These are phyloP conservation scores for Passalora sequoiae DNA, from an alignment of 2,329 filamentous ascomycete species.

Conservation along the genomic window DNA sequence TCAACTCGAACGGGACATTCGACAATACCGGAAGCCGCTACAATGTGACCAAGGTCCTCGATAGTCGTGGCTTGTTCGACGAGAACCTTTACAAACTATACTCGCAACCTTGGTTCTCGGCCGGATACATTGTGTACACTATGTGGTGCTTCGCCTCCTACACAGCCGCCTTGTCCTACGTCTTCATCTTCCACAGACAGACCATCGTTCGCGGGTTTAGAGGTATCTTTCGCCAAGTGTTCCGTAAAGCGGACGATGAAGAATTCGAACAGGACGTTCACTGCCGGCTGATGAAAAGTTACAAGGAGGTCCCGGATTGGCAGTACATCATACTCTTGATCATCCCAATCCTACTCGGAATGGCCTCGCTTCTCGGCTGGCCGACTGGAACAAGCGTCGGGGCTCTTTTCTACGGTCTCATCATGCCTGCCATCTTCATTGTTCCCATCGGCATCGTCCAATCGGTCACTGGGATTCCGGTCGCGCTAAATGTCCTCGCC, in stretches of 20 bases:
- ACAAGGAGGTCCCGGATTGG: constrained; percentile 70
- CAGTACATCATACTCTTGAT: constrained; percentile 58
- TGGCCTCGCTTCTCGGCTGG: constrained; percentile 44
- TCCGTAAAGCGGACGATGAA: too few species aligned
- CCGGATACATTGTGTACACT: constrained; percentile 84
- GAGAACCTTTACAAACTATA: constrained; percentile 68
- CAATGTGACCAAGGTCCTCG: constrained; percentile 74
- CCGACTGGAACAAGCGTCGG: constrained; percentile 78
- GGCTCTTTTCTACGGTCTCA: constrained; percentile 69
- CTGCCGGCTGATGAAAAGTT: constrained; percentile 75
- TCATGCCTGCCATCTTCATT: constrained; percentile 72
- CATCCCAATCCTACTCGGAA: constrained; percentile 21
- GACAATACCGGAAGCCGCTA: constrained; percentile 76
- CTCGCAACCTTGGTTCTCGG: constrained; percentile 76
- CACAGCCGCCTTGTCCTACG: constrained; percentile 73
- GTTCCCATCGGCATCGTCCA: constrained; percentile 90
- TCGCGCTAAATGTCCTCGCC: constrained; percentile 25
- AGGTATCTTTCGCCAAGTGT: too few species aligned
- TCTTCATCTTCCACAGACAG: constrained; percentile 82
- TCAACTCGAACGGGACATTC: constrained; percentile 74
- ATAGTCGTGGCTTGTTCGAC: constrained; percentile 69
- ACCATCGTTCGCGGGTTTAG: too few species aligned
- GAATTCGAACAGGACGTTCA: constrained; percentile 80
- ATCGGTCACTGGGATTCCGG: constrained; percentile 68
- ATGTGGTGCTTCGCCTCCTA: constrained; percentile 81